Evolutionary conservation across 352 stramenopile species (phyloP), one percentile per base, ranked within the genome.

Genomic region (Globisporangium heterothallicum): DNA sequence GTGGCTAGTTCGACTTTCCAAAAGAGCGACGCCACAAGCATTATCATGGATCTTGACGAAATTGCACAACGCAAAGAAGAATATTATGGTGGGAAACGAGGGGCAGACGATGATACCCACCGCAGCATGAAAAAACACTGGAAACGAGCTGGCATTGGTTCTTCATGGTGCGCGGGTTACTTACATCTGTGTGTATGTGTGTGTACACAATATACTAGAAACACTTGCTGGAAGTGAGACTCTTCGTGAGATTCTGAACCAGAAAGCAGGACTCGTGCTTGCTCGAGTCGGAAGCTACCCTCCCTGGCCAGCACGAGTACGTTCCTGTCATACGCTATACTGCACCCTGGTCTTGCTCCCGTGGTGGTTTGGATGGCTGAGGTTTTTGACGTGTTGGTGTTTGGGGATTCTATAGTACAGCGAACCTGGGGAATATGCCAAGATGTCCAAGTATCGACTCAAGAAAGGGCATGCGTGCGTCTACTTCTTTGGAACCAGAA

Each of bases 401-500:
- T 30, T 36, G 25, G 26, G 13, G 16, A 41, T 16, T 38, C 25
- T 71, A 30, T 42, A 94, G 83, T 88, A 86, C 58, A 87, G 78
- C 53, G 83, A 94, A 30, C 77, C 79, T 6, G 83, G 82, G 3
- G 83, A 94, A 51, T 94, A 85, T 49, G 73, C 72, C 43, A 90
- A 91, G 46, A 89, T 92, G 78, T 70, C 72, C 25, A 67, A 74
- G 21, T 74, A 91, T 68, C 78, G 83, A 19, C 66, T 61, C 21
- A 91, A 90, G 56, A 86, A 86, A 45, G 78, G 75, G 8, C 77
- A 88, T 56, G 63, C 78, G 1, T 94, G 83, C 26, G 83, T 94
- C 26, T 94, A 92, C 45, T 94, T 94, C 58, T 94, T 92, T 40
- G 83, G 83, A 32, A 88, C 78, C 18, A 74, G 80, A 21, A 94